These are phyloP conservation scores for Pseudogymnoascus sp. DNA, from an alignment of 2,329 filamentous ascomycete species.

Conservation along the genomic window DNA sequence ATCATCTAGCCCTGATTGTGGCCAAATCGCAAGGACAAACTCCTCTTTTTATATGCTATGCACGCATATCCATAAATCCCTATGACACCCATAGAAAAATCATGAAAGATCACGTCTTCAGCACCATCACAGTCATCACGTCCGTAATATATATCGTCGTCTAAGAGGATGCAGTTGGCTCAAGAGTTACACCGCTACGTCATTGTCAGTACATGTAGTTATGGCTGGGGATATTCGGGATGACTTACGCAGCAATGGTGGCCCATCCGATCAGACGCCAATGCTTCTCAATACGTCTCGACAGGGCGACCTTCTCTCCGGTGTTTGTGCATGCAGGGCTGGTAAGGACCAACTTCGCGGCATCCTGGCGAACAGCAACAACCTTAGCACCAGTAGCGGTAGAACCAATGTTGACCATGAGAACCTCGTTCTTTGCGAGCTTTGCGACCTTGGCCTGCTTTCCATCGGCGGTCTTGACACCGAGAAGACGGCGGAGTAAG, in stretches of 20 bases:
- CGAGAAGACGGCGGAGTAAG: slow-evolving; percentile 83
- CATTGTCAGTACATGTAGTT: slow-evolving; percentile 12
- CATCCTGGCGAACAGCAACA: slow-evolving; percentile 93
- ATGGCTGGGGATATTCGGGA: background rate
- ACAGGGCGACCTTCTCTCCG: slow-evolving; percentile 95
- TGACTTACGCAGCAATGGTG: slow-evolving; percentile 62
- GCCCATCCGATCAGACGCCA: slow-evolving; percentile 94
- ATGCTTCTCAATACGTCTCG: slow-evolving; percentile 96
- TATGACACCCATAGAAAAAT: slow-evolving; percentile 12
- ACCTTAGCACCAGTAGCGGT: slow-evolving; percentile 98
- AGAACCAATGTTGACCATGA: slow-evolving; percentile 99
- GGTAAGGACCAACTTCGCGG: slow-evolving; percentile 87
- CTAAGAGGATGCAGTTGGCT: slow-evolving; percentile 26
- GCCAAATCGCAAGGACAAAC: slow-evolving; percentile 10
- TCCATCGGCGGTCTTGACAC: slow-evolving; percentile 95
- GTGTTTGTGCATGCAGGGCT: slow-evolving; percentile 94
- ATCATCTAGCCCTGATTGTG: slow-evolving; percentile 8
- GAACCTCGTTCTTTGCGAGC: slow-evolving; percentile 94
- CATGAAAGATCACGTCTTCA: slow-evolving; percentile 10
- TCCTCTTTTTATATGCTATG: slow-evolving; percentile 11
- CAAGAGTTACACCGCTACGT: slow-evolving; percentile 29
- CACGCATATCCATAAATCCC: slow-evolving; percentile 10
- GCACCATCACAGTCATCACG: slow-evolving; percentile 10
- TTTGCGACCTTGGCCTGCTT: slow-evolving; percentile 99
- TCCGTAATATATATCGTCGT: slow-evolving; percentile 2